Evolutionary conservation across 164 flowering plant species (phyloP).

Genomic region (Aristolochia contorta): DNA sequence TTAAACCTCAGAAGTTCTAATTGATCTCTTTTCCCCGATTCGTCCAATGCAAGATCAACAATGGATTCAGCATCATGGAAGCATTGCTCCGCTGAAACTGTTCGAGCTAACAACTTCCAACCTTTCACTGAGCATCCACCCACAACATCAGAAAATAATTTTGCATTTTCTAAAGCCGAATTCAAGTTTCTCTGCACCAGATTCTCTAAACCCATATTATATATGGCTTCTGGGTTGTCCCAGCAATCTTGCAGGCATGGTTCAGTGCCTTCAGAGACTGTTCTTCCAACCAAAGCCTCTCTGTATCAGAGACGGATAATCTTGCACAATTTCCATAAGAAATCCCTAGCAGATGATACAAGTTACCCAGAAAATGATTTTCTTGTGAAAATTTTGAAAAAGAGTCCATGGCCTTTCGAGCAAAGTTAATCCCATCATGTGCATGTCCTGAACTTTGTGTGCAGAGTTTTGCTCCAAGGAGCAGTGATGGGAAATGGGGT

Average conservation of each 20-base stretch:
- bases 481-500: slow-evolving; percentile 51
- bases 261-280: slow-evolving; percentile 48
- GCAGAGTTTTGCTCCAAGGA: slow-evolving; percentile 75
- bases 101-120: slow-evolving; percentile 66
- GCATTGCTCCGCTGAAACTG: slow-evolving; percentile 70
- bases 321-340: slow-evolving; percentile 78
- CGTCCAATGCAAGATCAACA: slow-evolving; percentile 77
- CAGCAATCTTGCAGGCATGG: slow-evolving; percentile 29
- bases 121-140: slow-evolving; percentile 55
- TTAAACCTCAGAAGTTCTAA: slow-evolving; percentile 66
- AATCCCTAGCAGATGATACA: slow-evolving; percentile 61
- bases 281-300: slow-evolving; percentile 39
- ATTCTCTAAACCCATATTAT: slow-evolving; percentile 59
- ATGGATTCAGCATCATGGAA: slow-evolving; percentile 70
- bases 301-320: slow-evolving; percentile 42
- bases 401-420: slow-evolving; percentile 36
- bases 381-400: slow-evolving; percentile 5
- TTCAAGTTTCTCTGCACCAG: slow-evolving; percentile 67
- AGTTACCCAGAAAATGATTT: slow-evolving; percentile 44
- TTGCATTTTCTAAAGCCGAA: slow-evolving; percentile 52
- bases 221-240: slow-evolving; percentile 51
- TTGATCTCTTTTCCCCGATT: slow-evolving; percentile 48
- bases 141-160: slow-evolving; percentile 33
- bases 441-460: slow-evolving; percentile 44
- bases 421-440: slow-evolving; percentile 58